Evolutionary conservation across 192 early-diverging fungal species (phyloP).

Genomic region (Helicostylum pulchrum): DNA sequence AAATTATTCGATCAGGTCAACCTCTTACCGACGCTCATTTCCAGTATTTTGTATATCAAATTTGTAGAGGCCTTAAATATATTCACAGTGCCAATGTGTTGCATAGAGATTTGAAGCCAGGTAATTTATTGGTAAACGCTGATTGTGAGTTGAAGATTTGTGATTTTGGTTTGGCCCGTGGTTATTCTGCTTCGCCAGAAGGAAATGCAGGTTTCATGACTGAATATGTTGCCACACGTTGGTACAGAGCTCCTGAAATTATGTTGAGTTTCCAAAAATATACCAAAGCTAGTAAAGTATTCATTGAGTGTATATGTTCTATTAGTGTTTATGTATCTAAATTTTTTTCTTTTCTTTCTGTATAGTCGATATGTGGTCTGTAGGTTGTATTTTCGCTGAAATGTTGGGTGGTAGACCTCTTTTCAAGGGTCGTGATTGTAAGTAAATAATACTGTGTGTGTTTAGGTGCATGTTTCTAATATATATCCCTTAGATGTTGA

Average conservation of each 20-base stretch:
- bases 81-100: conserved; percentile 70
- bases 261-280: conserved; percentile 88
- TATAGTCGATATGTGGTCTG: conserved; percentile 83
- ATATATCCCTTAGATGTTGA: conserved; percentile 65
- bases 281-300: conserved; percentile 76
- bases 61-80: conserved; percentile 65
- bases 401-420: conserved; percentile 78
- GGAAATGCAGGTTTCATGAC: conserved; percentile 83
- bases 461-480: not conserved
- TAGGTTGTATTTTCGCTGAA: conserved; percentile 95
- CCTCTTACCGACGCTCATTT: conserved; percentile 25
- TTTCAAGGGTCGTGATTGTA: conserved; percentile 86
- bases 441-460: not conserved
- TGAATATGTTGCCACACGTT: conserved; percentile 92
- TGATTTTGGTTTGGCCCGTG: conserved; percentile 92
- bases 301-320: not conserved
- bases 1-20: conserved; percentile 63
- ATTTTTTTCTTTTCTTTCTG: not conserved
- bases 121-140: conserved; percentile 36
- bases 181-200: conserved; percentile 65
- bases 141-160: conserved; percentile 60
- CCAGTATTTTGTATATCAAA: conserved; percentile 72
- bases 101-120: conserved; percentile 89
- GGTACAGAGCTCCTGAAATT: conserved; percentile 93
- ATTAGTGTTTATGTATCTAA: not conserved